phyloP scores from a whole-genome alignment of 352 stramenopile species.

The Stephanocyclus meneghinianus region DNA sequence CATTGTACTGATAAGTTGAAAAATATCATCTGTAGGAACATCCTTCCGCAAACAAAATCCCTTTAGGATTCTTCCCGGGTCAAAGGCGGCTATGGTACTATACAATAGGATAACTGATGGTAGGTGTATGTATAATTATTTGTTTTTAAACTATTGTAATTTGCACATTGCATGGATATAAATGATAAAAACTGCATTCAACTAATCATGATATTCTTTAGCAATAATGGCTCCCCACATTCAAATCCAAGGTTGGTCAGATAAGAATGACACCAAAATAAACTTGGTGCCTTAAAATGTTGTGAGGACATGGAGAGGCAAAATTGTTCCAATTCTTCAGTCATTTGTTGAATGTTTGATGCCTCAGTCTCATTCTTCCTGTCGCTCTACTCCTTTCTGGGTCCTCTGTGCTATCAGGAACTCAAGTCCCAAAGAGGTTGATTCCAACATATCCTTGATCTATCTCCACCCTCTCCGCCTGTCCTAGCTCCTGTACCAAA shows the following conservation, averaged over 20 bases:
- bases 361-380: constrained; percentile 1
- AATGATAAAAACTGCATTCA: no score
- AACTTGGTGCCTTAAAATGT: constrained; percentile 15
- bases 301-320: constrained; percentile 18
- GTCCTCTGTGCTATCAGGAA: neutral
- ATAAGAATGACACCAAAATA: constrained; percentile 31
- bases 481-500: constrained; percentile 5
- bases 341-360: constrained; percentile 46
- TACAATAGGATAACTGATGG: no score
- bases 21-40: no score
- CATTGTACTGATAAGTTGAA: no score
- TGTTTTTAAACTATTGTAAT: no score
- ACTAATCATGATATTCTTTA: constrained; percentile 15
- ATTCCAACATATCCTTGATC: constrained; percentile 28
- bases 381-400: constrained; percentile 9
- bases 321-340: constrained; percentile 41
- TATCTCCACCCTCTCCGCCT: constrained; percentile 17
- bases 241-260: constrained; percentile 28
- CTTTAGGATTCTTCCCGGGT: no score
- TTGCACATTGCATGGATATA: no score
- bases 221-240: constrained; percentile 20
- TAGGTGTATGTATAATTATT: no score
- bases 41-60: no score
- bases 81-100: no score
- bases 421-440: neutral